These are phyloP conservation scores for Ramichloridium luteum DNA, from an alignment of 2,329 filamentous ascomycete genomes.

Conservation along the genomic window DNA sequence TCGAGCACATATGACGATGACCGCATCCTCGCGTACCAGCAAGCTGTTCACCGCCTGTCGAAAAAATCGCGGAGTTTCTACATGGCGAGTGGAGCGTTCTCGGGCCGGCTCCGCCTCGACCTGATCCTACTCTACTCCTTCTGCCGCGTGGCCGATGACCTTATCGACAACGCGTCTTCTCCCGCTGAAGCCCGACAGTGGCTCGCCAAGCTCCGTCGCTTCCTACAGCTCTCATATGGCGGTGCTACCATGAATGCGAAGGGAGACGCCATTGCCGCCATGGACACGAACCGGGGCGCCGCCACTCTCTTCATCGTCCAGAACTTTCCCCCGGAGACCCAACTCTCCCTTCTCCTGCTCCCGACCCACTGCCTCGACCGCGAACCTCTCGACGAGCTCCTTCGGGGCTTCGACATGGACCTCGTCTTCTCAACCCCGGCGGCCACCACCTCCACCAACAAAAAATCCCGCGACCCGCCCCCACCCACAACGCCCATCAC, in stretches of 20 bases:
- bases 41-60: constrained; percentile 46
- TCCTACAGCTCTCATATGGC: constrained; percentile 43
- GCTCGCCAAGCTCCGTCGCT: constrained; percentile 46
- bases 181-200: constrained; percentile 43
- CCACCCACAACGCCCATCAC: constrained; percentile 38
- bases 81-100: constrained; percentile 57
- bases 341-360: constrained; percentile 46
- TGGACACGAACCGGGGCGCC: constrained; percentile 19
- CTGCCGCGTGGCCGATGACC: constrained; percentile 60
- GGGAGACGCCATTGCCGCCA: constrained; percentile 18
- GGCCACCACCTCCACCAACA: neutral
- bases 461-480: neutral
- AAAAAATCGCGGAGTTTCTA: constrained; percentile 64
- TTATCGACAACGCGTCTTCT: constrained; percentile 52
- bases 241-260: constrained; percentile 15
- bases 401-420: constrained; percentile 59
- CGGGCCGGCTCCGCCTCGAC: constrained; percentile 55
- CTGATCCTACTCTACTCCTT: constrained; percentile 60
- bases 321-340: constrained; percentile 41
- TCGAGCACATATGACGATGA: constrained; percentile 43
- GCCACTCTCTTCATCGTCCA: constrained; percentile 30
- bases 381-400: constrained; percentile 49
- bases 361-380: constrained; percentile 45
- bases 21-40: constrained; percentile 45
- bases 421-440: constrained; percentile 38